Conservation (phyloP, 2,329 filamentous ascomycete genomes). For the Neonectria magnoliae region DNA sequence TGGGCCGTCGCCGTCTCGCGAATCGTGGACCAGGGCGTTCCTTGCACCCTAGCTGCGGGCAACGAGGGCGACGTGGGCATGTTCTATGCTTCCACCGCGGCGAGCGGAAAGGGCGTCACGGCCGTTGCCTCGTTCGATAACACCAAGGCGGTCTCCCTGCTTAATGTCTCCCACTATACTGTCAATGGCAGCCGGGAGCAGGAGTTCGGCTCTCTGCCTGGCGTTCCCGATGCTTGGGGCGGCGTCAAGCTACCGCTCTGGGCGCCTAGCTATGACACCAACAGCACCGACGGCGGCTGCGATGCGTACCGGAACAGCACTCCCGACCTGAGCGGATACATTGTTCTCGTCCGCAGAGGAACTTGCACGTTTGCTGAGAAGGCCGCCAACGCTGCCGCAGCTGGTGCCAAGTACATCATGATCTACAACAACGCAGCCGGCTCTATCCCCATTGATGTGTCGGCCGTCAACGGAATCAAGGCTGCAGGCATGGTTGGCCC, state of each 20-base stretch:
- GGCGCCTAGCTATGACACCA: slow-evolving; percentile 60
- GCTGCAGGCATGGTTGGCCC: slow-evolving; percentile 55
- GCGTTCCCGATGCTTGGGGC: slow-evolving; percentile 54
- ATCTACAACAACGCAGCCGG: slow-evolving; percentile 66
- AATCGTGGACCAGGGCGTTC: slow-evolving; percentile 63
- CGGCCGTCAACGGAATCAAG: slow-evolving; percentile 44
- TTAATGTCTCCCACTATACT: slow-evolving; percentile 54
- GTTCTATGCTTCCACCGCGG: slow-evolving; percentile 61
- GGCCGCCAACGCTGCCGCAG: slow-evolving; percentile 60
- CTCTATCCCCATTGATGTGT: slow-evolving; percentile 48
- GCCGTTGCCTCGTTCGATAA: slow-evolving; percentile 64
- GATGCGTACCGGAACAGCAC: slow-evolving; percentile 60
- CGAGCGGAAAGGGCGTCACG: slow-evolving; percentile 58
- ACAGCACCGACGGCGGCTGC: slow-evolving; percentile 62
- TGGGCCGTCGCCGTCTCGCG: slow-evolving; percentile 61
- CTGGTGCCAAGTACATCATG: slow-evolving; percentile 69
- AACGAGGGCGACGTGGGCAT: slow-evolving; percentile 59
- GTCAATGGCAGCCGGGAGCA: slow-evolving; percentile 47
- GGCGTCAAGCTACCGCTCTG: slow-evolving; percentile 60
- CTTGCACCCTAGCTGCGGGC: slow-evolving; percentile 63
- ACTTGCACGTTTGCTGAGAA: slow-evolving; percentile 66
- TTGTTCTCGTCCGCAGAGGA: slow-evolving; percentile 70
- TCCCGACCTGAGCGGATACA: slow-evolving; percentile 64
- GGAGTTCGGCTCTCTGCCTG: slow-evolving; percentile 56
- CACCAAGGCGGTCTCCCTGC: slow-evolving; percentile 52